Evolutionary conservation across 148 eudicot species (phyloP), one percentile per base, ranked within the genome.

Genomic region (Talinum fruticosum): DNA sequence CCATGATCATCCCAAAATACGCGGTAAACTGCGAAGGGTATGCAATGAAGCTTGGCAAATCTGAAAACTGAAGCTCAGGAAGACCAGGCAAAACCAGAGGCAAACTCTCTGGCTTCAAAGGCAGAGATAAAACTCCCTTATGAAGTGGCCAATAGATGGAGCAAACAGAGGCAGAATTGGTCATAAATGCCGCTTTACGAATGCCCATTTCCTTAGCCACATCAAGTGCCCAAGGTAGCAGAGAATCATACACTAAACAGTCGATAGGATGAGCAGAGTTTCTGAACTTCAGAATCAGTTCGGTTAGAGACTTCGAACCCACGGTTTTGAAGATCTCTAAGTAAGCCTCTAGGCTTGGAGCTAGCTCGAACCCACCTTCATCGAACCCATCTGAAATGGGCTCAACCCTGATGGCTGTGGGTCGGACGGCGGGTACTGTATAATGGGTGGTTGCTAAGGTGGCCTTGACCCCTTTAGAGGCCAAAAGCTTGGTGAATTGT

Each of bases 321-420:
- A 78, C 69, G 35, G 71, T 66, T 24, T 32, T 70, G 75, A 87
- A 79, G 32, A 79, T 65, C 30, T 72, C 26, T 59, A 88, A 76
- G 81, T 78, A 90, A 8, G 74, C 64, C 1, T 81, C 69, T 16
- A 73, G 66, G 21, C 49, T 33, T 0, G 62, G 47, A 2, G 88
- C 81, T 41, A 67, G 75, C 28, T 59, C 38, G 35, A 76, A 78
- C 29, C 84, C 83, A 1, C 78, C 76, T 34, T 76, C 36, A 38
- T 89, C 90, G 34, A 76, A 78, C 16, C 92, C 90, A 61, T 89
- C 92, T 0, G 90, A 89, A 28, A 91, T 83, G 38, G 90, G 80
- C 71, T 85, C 89, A 34, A 91, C 75, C 13, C 67, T 15, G 18
- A 90, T 61, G 83, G 76, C 76, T 1, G 80, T 0, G 34, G 79